Base-by-base conservation (phyloP, 352 stramenopile genomes). In the Thalassiosira sp. region DNA sequence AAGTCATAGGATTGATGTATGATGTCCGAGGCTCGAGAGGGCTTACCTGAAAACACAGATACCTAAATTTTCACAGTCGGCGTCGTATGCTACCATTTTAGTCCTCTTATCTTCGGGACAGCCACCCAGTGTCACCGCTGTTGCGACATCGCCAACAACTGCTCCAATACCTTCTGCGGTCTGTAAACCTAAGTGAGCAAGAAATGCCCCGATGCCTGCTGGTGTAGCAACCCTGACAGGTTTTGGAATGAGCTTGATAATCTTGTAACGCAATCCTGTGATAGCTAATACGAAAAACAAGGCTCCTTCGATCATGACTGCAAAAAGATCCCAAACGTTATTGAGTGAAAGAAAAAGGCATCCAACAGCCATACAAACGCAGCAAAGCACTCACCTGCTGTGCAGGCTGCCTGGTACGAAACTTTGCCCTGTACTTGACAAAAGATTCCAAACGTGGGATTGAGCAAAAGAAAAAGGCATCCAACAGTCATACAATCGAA, bases 221-320 rank as follows among this genome's bases (percentile, higher is more conserved):
- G 83, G 72, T 18, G 77, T 87, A 6, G 83, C 80, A 37, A 81
- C 22, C 20, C 74, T 66, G 1, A 90, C 72, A 20, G 83, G 83
- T 70, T 77, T 35, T 20, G 83, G 83, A 51, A 90, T 84, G 7
- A 88, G 65, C 16, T 73, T 72, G 16, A 77, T 70, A 33, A 90
- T 66, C 22, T 15, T 52, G 52, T 79, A 84, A 51, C 79, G 64
- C 8, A 84, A 25, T 61, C 84, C 85, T 16, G 85, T 87, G 16
- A 93, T 16, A 11, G 81, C 76, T 15, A 93, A 52, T 1, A 92
- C 22, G 2, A 89, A 77, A 60, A 93, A 89, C 49, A 92, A 86
- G 22, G 52, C 54, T 51, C 86, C 88, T 58, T 90, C 84, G 58
- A 91, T 86, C 7, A 91, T 67, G 25, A 89, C 76, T 22, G 84